These are phyloP conservation scores for Trichocomaceae sp. DNA, from an alignment of 2,329 filamentous ascomycete genomes.

Conservation along the genomic window DNA sequence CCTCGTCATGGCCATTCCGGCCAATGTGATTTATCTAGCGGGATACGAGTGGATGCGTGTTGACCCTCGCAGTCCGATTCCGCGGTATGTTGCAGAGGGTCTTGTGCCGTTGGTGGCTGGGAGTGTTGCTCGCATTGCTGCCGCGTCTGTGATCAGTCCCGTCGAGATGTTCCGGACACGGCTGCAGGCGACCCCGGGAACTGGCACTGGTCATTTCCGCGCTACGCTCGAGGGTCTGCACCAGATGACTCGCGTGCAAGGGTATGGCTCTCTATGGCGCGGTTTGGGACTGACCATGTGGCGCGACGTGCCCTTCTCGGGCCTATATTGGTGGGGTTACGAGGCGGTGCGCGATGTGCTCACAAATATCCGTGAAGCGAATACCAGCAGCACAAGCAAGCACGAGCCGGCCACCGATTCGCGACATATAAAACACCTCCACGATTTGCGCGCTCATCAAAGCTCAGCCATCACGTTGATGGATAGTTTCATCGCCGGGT, in stretches of 20 bases:
- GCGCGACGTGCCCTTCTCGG: constrained; percentile 95
- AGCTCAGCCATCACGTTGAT: constrained; percentile 71
- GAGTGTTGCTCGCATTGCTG: constrained; percentile 67
- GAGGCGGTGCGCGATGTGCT: constrained; percentile 70
- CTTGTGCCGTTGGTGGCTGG: constrained; percentile 78
- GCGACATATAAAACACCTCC: constrained; percentile 4
- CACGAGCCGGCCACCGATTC: constrained; percentile 19
- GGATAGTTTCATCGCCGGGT: constrained; percentile 85
- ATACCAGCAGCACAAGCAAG: neutral
- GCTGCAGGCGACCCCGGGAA: constrained; percentile 67
- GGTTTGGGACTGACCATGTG: constrained; percentile 86
- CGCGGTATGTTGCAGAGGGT: constrained; percentile 55
- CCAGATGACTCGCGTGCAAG: constrained; percentile 70
- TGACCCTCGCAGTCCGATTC: constrained; percentile 65
- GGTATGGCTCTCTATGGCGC: constrained; percentile 80
- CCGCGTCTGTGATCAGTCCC: constrained; percentile 76
- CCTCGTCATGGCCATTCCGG: constrained; percentile 84
- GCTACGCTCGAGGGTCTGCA: constrained; percentile 70
- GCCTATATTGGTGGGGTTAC: constrained; percentile 97
- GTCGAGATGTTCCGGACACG: constrained; percentile 92
- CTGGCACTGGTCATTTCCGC: constrained; percentile 61
- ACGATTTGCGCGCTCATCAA: constrained; percentile 48
- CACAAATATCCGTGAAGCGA: constrained; percentile 56
- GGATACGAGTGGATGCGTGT: constrained; percentile 92
- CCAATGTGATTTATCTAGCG: constrained; percentile 97